Base-by-base conservation (phyloP, 2,329 filamentous ascomycete genomes). In the Setomelanomma holmii region DNA sequence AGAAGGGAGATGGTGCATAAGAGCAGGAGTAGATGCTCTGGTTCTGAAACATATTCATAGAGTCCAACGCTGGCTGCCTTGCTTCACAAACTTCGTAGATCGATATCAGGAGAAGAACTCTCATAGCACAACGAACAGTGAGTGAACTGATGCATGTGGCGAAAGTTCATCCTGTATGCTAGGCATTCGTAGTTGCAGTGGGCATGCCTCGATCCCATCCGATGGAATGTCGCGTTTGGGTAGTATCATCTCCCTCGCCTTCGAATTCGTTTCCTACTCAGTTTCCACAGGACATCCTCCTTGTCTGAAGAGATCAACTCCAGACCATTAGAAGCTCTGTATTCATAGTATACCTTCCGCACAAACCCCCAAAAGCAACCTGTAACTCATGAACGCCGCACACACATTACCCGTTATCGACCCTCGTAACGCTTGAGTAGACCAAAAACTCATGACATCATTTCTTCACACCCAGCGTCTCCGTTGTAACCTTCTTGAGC, bases 401-500 rank as follows among this genome's bases (percentile, higher is more conserved):
- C 11, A 36, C 14, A 8, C 16, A 36, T 36, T 36, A 36, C n/a
- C n/a, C n/a, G n/a, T n/a, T n/a, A n/a, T n/a, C n/a, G n/a, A n/a
- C n/a, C n/a, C n/a, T n/a, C n/a, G n/a, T n/a, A n/a, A n/a, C n/a
- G n/a, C n/a, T n/a, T n/a, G n/a, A n/a, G n/a, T n/a, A n/a, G n/a
- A n/a, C 10, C 12, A 43, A 33, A 33, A 19, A 4, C 19, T 38
- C 19, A 47, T 40, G 53, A 35, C 36, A 16, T 36, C 34, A 36
- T 17, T 59, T 61, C 34, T 11, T 16, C 34, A 10, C 14, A 7
- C 16, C n/a, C 43, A 61, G 35, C 16, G 50, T 56, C 17, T 57
- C 60, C 12, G 58, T 61, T 4, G 68, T 67, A 6, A 61, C 65
- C 44, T 66, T 71, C 23, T 51, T 49, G 40, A 74, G 44, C 42